These are phyloP conservation scores for Letharia lupina DNA, from an alignment of 495 filamentous ascomycete genomes.

Conservation along the genomic window DNA sequence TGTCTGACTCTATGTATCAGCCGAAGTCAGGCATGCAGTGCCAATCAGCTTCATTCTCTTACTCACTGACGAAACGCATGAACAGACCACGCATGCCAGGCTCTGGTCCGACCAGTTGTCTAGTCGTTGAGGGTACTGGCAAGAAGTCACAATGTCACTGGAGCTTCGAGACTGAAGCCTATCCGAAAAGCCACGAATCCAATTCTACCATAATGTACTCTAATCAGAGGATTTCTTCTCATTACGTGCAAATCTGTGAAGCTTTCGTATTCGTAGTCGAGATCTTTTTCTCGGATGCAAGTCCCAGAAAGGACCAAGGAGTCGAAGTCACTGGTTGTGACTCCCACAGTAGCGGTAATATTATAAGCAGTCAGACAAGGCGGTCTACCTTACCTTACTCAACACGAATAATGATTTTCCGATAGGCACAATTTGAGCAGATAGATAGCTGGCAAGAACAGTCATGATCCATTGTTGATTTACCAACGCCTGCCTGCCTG, in stretches of 20 bases:
- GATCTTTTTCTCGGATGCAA: not conserved
- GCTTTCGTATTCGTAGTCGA: not conserved
- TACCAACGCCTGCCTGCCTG: no score
- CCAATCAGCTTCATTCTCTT: not conserved
- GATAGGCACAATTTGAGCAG: not conserved
- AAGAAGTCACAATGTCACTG: not conserved
- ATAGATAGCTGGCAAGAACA: not conserved
- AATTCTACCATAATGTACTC: not conserved
- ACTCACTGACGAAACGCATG: not conserved
- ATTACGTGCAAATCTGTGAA: not conserved
- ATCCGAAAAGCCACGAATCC: not conserved
- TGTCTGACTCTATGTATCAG: not conserved
- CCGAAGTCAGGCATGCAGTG: not conserved
- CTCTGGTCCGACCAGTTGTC: not conserved
- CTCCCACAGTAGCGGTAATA: not conserved
- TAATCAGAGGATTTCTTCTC: not conserved
- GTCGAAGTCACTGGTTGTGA: not conserved
- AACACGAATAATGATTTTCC: slow-evolving; percentile 1
- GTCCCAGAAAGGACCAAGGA: not conserved
- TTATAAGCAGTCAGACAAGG: not conserved
- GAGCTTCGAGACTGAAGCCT: not conserved
- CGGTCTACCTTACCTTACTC: not conserved
- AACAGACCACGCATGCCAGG: not conserved
- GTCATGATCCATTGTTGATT: not conserved
- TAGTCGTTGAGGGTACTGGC: not conserved